phyloP scores from a whole-genome alignment of 352 stramenopile species.

The Globisporangium okanoganense region DNA sequence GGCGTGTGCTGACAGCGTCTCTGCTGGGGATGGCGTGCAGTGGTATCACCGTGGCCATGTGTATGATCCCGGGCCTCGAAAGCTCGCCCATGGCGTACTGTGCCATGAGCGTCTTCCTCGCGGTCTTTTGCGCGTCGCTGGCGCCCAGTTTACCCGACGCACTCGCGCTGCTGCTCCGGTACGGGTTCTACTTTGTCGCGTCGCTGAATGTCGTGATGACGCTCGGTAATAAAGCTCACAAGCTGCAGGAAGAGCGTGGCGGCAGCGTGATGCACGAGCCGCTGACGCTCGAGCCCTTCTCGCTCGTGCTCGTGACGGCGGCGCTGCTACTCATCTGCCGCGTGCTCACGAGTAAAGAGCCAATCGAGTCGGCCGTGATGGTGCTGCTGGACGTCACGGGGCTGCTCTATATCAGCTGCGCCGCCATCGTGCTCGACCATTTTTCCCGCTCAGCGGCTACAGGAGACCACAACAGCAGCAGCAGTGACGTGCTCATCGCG shows the following conservation, averaged over 20 bases:
- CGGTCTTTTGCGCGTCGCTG: conserved; percentile 30
- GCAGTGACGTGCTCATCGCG: conserved; percentile 23
- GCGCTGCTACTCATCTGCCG: conserved; percentile 42
- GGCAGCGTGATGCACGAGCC: conserved; percentile 9
- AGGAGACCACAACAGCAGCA: no score
- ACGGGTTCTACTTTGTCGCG: conserved; percentile 48
- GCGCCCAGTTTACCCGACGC: conserved; percentile 45
- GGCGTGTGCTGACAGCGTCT: conserved; percentile 19
- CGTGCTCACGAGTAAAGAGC: conserved; percentile 53
- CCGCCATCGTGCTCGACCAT: conserved; percentile 42
- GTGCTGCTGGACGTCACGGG: conserved; percentile 48
- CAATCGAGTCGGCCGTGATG: conserved; percentile 57
- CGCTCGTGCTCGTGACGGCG: conserved; percentile 36
- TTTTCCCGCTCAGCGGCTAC: conserved; percentile 35
- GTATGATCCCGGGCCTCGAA: not conserved
- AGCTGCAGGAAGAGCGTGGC: conserved; percentile 1
- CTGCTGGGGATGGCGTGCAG: conserved; percentile 19
- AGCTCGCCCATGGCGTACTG: conserved; percentile 26
- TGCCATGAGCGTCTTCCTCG: conserved; percentile 31
- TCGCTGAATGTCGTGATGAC: conserved; percentile 46
- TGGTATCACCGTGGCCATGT: conserved; percentile 4
- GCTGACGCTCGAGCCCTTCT: conserved; percentile 51
- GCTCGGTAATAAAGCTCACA: not conserved
- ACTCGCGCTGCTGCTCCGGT: conserved; percentile 37
- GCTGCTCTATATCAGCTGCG: conserved; percentile 43